Evolutionary conservation across 495 filamentous ascomycete species (phyloP), one percentile per base, ranked within the genome.

Genomic region (Daldinia concentrica): DNA sequence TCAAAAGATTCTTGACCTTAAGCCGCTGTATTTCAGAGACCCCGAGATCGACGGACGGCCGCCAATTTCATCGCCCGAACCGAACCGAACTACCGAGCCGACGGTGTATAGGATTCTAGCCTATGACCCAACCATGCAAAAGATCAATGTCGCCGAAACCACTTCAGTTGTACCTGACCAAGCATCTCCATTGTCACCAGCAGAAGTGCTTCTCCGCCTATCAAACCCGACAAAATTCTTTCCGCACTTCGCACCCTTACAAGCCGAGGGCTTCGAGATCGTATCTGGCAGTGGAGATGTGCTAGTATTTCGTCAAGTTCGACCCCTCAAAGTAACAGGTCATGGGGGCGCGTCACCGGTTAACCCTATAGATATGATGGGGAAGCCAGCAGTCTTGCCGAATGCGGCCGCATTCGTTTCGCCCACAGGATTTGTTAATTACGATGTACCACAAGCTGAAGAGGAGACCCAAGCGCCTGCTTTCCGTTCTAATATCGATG

Each of bases 221-320:
- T 86, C 89, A 54, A 88, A 90, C 66, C 90, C 91, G 0, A 83
- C 89, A 22, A 90, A 89, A 64, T 95, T 94, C 76, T 82, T 93
- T 36, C 86, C 91, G 0, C 85, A 92, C 62, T 89, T 94, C 52
- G 82, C 81, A 1, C 79, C 83, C 15, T 85, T 95, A 66, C 83
- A 90, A 69, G 77, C 82, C 11, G 83, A 90, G 43, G 92, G 92
- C 1, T 94, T 90, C 68, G 90, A 92, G 58, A 91, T 94, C 62
- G 86, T 90, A 9, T 89, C 89, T 4, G 91, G 90, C 6, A 84
- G 86, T 62, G 87, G 85, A 5, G 87, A 94, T 74, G 83, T 94
- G 7, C 83, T 94, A 17, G 86, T 95, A 0, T 93, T 94, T 72
- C 87, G 87, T 63, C 90, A 92, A 72, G 78, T 85, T 12, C 76